Base-by-base conservation (phyloP, 345 rosid species). In the Lenwebbia sp. region DNA sequence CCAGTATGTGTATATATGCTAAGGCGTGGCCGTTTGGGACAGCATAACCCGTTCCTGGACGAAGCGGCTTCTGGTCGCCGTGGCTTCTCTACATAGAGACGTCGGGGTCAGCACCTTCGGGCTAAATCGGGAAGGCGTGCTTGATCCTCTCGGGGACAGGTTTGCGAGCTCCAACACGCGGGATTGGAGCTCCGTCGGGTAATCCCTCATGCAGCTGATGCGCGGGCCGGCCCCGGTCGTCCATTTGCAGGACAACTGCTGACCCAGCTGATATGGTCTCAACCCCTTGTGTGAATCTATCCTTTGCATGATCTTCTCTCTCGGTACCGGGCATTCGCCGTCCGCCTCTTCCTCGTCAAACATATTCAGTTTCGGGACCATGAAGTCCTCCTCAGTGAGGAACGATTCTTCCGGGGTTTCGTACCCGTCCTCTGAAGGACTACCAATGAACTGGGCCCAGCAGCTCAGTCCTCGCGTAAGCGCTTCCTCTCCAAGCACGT, bases 141-240 rank as follows among this genome's bases (percentile, higher is more conserved):
- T 87, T 83, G 87, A 89, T 86, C 87, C 84, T 86, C 94, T 90
- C 82, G 99, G 99, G 52, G 98, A 94, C 93, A 96, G 88, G 40
- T 93, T 86, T 54, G 94, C 94, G 50, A 90, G 91, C 91, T 97
- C 99, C 70, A 97, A 88, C 85, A 94, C 95, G 86, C 88, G 86
- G 70, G 90, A 89, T 49, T 93, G 98, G 84, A 97, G 96, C 89
- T 97, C 98, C 10, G 93, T 82, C 17, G 99, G 99, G 85, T 96
- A 97, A 82, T 97, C 99, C 89, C 96, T 94, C 98, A 97, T 94
- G 90, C 99, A 95, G 53, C 99, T 95, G 54, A 97, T 97, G 60
- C 99, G 88, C 5, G 99, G 98, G 9, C 99, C 99, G 4, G 95
- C 99, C 14, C 99, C 99, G 0, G 99, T 96, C 2, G 94, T 93